phyloP scores from a whole-genome alignment of 1,284 basidiomycete genomes.

The Cystobasidiaceae sp. region DNA sequence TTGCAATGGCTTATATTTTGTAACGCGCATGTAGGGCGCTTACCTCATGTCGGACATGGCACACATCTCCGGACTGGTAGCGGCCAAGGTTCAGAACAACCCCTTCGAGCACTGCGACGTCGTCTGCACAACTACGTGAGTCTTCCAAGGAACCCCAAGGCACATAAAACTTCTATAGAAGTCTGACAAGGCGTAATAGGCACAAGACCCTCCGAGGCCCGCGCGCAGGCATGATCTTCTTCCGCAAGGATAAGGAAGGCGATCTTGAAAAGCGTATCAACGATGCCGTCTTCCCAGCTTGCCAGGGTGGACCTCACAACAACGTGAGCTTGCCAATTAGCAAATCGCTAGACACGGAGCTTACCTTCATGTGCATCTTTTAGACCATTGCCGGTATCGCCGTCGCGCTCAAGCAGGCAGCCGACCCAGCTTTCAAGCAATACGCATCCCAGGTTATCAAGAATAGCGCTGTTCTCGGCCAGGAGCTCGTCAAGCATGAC shows the following conservation, averaged over 20 bases:
- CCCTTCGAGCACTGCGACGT: constrained; percentile 98
- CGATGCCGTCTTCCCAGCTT: constrained; percentile 98
- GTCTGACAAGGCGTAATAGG: constrained; percentile 48
- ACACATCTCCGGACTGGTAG: constrained; percentile 92
- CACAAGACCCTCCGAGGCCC: constrained; percentile 99
- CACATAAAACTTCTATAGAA: neutral
- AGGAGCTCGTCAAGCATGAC: constrained; percentile 60
- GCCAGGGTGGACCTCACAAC: constrained; percentile 99
- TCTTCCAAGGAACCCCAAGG: constrained; percentile 23
- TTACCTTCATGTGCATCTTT: constrained; percentile 18
- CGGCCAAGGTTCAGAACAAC: constrained; percentile 83
- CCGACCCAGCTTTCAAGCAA: constrained; percentile 80
- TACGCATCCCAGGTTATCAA: constrained; percentile 94
- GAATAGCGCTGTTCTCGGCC: constrained; percentile 66
- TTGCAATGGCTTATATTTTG: neutral
- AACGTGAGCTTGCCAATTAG: constrained; percentile 57
- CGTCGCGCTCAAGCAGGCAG: constrained; percentile 88
- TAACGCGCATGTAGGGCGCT: neutral
- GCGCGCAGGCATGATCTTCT: constrained; percentile 97
- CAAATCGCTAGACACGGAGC: neutral
- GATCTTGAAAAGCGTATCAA: constrained; percentile 95
- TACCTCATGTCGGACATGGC: constrained; percentile 87
- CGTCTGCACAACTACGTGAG: constrained; percentile 87
- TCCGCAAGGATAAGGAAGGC: constrained; percentile 81
- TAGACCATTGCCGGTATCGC: constrained; percentile 94